Percentiles rank a stretch among this genome's conserved stretches.
Evolutionary conservation across 106 monocot genomes (phyloP).

Genomic region (Vanilla planifolia): DNA sequence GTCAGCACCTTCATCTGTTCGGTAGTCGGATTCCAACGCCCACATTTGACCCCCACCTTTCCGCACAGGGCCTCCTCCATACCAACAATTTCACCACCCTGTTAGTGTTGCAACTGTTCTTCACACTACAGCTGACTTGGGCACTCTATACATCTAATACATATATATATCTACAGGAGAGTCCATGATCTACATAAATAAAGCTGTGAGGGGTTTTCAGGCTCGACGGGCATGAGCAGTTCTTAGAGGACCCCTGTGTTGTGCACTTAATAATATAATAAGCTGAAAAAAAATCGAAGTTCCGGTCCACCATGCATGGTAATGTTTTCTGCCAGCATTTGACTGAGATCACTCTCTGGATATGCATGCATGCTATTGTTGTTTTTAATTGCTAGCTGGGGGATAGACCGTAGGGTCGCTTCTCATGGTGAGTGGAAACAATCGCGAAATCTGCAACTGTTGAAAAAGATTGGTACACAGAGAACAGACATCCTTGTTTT

Average conservation of each 20-base stretch:
- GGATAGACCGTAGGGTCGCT: background rate
- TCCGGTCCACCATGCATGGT: no score
- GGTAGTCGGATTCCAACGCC: conserved; percentile 84
- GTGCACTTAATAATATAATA: no score
- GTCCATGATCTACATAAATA: background rate
- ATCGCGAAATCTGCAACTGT: conserved; percentile 2
- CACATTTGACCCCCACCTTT: conserved; percentile 52
- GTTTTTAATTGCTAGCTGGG: background rate
- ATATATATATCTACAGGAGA: background rate
- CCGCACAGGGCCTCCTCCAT: background rate
- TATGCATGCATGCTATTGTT: background rate
- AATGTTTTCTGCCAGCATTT: no score
- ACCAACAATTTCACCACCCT: background rate
- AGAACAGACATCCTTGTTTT: conserved; percentile 9
- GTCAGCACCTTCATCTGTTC: conserved; percentile 81
- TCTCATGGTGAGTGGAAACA: background rate
- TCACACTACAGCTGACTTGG: no score
- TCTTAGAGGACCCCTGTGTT: no score
- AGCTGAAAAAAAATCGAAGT: no score
- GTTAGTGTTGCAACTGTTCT: no score
- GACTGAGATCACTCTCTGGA: no score
- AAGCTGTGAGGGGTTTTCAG: background rate
- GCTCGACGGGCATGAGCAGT: no score
- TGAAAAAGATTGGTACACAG: background rate
- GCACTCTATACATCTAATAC: no score